Evolutionary conservation across 2,329 filamentous ascomycete genomes (phyloP), one percentile per base, ranked within the genome.

Genomic region (Hypocreales sp.): DNA sequence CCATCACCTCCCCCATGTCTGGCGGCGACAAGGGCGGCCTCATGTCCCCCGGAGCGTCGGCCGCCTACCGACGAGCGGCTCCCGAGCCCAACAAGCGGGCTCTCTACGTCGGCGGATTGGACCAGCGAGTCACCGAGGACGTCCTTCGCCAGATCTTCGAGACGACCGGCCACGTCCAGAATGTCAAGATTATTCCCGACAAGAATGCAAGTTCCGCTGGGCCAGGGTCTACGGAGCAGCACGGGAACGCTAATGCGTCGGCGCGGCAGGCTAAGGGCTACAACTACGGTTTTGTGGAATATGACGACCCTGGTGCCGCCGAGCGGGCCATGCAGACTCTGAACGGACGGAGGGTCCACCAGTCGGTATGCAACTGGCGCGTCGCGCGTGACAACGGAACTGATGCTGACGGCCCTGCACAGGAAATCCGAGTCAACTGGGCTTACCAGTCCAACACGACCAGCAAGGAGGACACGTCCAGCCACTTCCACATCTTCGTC

Each of bases 401-500:
- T 10, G 29, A 24, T 29, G 25, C 30, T 30, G 15, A 36, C 25
- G 26, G 19, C 29, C 53, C 7, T 13, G 25, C 28, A 32, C 48
- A 93, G 83, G 90, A 98, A 66, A 98, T 98, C 37, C 82, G 86
- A 30, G 90, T 98, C 46, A 98, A 98, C 64, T 98, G 90, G 90
- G 90, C 90, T 14, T 98, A 98, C 47, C 90, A 98, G 61, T 90
- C 87, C 40, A 98, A 92, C 64, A 87, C 72, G 31, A 65, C 72
- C 16, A 90, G 72, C 64, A 98, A 95, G 60, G 90, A 98, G 56
- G 90, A 98, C 47, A 98, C 90, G 2, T 93, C 87, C 6, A 82
- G 86, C 53, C 90, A 98, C 53, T 98, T 94, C 61, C 90, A 98
- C 55, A 94, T 98, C 48, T 98, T 98, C 41, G 90, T 98, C 31